Conservation (phyloP, 1,139 yeast species). For the Candida sanyaensis region DNA sequence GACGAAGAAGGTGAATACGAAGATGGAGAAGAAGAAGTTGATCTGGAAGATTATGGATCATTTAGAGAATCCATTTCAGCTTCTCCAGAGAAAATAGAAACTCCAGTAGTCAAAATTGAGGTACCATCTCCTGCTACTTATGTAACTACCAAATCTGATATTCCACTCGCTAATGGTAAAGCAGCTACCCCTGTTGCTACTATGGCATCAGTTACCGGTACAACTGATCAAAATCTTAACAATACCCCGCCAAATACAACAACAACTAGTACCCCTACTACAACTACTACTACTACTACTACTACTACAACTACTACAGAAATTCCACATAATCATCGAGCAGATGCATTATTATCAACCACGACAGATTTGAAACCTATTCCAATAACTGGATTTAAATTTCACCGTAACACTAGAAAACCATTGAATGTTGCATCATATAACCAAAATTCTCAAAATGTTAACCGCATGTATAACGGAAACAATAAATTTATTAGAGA, state of each 20-base stretch:
- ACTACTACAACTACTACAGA: slow-evolving; percentile 3
- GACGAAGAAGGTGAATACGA: slow-evolving; percentile 29
- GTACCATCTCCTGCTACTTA: not conserved
- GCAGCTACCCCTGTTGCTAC: not conserved
- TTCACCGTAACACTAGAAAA: slow-evolving; percentile 53
- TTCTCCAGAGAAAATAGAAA: slow-evolving; percentile 5
- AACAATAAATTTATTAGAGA: slow-evolving; percentile 54
- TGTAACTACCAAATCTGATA: not conserved
- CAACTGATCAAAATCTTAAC: slow-evolving; percentile 4
- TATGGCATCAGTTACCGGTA: not conserved
- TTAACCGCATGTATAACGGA: slow-evolving; percentile 19
- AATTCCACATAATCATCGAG: slow-evolving; percentile 46
- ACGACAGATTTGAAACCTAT: slow-evolving; percentile 45
- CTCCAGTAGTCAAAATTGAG: not conserved
- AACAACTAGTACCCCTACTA: too few species aligned
- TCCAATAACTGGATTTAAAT: slow-evolving; percentile 40
- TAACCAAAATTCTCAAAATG: slow-evolving; percentile 33
- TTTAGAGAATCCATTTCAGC: slow-evolving; percentile 4
- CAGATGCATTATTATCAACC: slow-evolving; percentile 47
- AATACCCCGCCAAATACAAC: slow-evolving; percentile 4
- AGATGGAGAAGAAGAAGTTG: slow-evolving; percentile 16
- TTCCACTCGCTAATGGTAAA: not conserved
- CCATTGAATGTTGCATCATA: slow-evolving; percentile 64
- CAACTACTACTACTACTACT: not conserved
- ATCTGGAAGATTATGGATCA: slow-evolving; percentile 18